phyloP scores from a whole-genome alignment of 2,329 filamentous ascomycete species.

The Neurospora crassa region DNA sequence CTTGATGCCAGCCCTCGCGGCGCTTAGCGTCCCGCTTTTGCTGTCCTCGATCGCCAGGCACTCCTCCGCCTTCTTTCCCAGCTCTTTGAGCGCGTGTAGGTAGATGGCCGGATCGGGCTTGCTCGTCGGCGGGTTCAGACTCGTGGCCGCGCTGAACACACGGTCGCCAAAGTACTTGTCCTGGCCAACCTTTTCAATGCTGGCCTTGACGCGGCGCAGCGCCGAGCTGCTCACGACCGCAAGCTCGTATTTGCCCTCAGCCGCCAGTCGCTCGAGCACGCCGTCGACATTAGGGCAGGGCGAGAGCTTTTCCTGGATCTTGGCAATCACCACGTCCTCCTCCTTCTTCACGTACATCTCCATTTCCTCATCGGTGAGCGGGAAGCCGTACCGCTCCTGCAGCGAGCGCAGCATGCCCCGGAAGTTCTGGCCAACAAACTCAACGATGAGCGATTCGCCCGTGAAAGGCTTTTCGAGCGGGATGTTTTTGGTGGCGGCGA shows the following conservation, averaged over 20 bases:
- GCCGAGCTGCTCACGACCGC: conserved; percentile 77
- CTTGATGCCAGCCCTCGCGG: conserved; percentile 65
- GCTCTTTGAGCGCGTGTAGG: conserved; percentile 61
- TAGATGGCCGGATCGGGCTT: conserved; percentile 92
- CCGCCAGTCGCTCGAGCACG: conserved; percentile 54
- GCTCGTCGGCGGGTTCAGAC: conserved; percentile 67
- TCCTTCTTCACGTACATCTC: conserved; percentile 67
- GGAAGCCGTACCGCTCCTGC: conserved; percentile 66
- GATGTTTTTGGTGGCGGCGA: conserved; percentile 59
- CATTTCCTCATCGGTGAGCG: conserved; percentile 56
- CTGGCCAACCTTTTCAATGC: conserved; percentile 69
- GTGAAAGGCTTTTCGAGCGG: conserved; percentile 56
- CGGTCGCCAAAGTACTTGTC: conserved; percentile 70
- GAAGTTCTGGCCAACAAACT: conserved; percentile 93
- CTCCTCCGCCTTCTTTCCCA: conserved; percentile 63
- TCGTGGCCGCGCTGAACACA: conserved; percentile 76
- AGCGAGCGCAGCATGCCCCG: conserved; percentile 78
- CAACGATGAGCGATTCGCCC: conserved; percentile 64
- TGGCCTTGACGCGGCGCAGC: conserved; percentile 66
- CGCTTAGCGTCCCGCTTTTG: conserved; percentile 71
- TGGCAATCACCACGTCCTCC: conserved; percentile 75
- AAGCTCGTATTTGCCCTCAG: conserved; percentile 57
- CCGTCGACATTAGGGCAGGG: conserved; percentile 61
- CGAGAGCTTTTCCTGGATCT: conserved; percentile 57
- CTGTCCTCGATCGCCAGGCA: conserved; percentile 80